These are phyloP conservation scores for Geranomyces variabilis DNA, from an alignment of 192 early-diverging fungal species.

Conservation along the genomic window DNA sequence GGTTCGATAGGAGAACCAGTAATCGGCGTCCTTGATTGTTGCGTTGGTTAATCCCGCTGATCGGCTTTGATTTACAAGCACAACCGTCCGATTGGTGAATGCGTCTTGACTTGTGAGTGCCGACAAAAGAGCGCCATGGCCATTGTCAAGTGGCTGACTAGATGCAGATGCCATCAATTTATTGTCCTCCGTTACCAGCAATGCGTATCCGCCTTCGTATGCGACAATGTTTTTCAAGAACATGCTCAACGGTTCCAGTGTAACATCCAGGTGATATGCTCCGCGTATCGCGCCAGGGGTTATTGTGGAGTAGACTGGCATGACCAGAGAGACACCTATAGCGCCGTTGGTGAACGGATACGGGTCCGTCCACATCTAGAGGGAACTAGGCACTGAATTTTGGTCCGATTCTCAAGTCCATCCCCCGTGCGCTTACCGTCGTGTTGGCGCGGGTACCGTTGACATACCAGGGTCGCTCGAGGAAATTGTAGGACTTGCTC, in stretches of 20 bases:
- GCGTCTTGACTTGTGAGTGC: background rate
- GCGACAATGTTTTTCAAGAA: background rate
- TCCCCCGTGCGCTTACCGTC: background rate
- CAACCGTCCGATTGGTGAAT: background rate
- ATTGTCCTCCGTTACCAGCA: background rate
- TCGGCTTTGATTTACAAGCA: background rate
- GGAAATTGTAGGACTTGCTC: background rate
- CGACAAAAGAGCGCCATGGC: background rate
- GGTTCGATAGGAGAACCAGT: background rate
- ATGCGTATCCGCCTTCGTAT: background rate
- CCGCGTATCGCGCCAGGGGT: background rate
- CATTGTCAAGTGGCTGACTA: background rate
- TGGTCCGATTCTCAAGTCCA: no score
- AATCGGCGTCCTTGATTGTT: background rate
- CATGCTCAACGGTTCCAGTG: background rate
- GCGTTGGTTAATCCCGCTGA: background rate
- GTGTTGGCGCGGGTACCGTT: background rate
- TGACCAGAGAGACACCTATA: background rate
- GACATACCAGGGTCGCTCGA: background rate
- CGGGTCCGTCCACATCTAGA: slow-evolving; percentile 2
- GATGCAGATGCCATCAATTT: background rate
- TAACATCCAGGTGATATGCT: background rate
- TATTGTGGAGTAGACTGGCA: background rate
- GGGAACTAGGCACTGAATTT: no score
- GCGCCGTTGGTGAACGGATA: background rate